Percentiles rank a stretch among this genome's conserved stretches.
Evolutionary conservation across 805 yeast genomes (phyloP).

Genomic region (Candida ficus): DNA sequence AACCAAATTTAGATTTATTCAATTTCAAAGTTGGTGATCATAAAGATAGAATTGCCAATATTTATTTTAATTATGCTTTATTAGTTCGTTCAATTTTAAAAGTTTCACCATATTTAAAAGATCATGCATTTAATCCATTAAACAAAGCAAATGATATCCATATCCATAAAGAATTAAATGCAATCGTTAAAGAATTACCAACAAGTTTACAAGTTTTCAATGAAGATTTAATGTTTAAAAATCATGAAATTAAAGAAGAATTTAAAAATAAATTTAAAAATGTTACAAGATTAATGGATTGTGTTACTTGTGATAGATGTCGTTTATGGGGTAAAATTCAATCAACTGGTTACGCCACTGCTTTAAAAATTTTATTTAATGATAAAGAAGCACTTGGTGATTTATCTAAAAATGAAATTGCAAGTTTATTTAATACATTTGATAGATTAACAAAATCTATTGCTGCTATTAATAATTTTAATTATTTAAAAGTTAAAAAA

Average conservation of each 20-base stretch:
- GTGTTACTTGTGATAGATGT: constrained; percentile 98
- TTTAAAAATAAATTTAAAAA: constrained; percentile 82
- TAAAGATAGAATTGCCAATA: constrained; percentile 84
- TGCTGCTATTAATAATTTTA: constrained; percentile 68
- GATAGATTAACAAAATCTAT: constrained; percentile 87
- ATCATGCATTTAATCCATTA: constrained; percentile 42
- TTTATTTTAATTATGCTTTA: constrained; percentile 89
- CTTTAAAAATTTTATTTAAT: constrained; percentile 73
- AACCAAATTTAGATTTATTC: constrained; percentile 75
- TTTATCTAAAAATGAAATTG: constrained; percentile 74
- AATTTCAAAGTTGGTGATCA: constrained; percentile 83
- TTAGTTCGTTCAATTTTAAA: constrained; percentile 78
- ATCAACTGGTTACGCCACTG: constrained; percentile 96
- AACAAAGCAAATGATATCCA: constrained; percentile 36
- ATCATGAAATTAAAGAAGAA: constrained; percentile 69
- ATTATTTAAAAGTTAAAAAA: constrained; percentile 37
- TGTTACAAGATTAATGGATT: constrained; percentile 91
- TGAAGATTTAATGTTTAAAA: constrained; percentile 45
- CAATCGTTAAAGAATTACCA: constrained; percentile 18
- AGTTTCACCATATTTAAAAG: constrained; percentile 46
- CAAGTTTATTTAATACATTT: constrained; percentile 87
- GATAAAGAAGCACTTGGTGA: constrained; percentile 51
- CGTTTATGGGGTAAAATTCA: constrained; percentile 98
- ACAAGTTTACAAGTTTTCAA: constrained; percentile 36
- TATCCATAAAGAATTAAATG: constrained; percentile 39